phyloP scores from a whole-genome alignment of 1,139 yeast genomes.

The Hyphopichia buzzinii region DNA sequence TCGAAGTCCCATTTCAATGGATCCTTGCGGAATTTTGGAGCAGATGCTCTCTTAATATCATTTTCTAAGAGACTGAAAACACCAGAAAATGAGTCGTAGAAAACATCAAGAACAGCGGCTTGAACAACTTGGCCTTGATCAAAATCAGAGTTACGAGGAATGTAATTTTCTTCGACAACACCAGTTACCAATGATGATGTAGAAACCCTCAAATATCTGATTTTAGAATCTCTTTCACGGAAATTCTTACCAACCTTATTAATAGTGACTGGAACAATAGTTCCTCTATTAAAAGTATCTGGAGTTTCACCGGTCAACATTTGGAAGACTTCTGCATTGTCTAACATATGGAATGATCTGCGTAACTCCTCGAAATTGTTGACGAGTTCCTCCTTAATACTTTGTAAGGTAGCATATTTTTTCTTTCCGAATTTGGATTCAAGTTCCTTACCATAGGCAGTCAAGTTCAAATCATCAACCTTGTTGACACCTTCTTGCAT shows the following conservation, averaged over 20 bases:
- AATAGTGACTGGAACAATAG: slow-evolving; percentile 76
- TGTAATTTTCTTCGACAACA: slow-evolving; percentile 62
- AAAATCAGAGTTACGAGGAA: slow-evolving; percentile 52
- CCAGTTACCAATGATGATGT: slow-evolving; percentile 82
- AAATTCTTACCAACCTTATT: slow-evolving; percentile 50
- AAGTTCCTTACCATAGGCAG: slow-evolving; percentile 91
- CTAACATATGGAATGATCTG: slow-evolving; percentile 64
- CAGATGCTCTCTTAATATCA: slow-evolving; percentile 61
- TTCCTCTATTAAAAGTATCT: slow-evolving; percentile 64
- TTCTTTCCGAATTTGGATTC: slow-evolving; percentile 73
- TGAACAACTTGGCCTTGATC: slow-evolving; percentile 79
- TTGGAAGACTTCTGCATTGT: slow-evolving; percentile 73
- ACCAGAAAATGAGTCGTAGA: slow-evolving; percentile 71
- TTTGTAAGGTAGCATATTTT: slow-evolving; percentile 79
- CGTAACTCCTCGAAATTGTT: slow-evolving; percentile 86
- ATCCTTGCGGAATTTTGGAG: slow-evolving; percentile 51
- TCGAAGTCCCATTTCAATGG: slow-evolving; percentile 78
- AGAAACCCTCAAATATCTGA: slow-evolving; percentile 51
- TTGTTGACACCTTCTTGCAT: slow-evolving; percentile 82
- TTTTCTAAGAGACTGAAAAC: slow-evolving; percentile 67
- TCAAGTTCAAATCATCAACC: slow-evolving; percentile 82
- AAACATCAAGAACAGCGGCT: slow-evolving; percentile 70
- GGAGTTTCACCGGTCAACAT: slow-evolving; percentile 86
- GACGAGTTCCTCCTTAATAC: slow-evolving; percentile 85
- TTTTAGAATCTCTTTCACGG: slow-evolving; percentile 34